Evolutionary conservation across 106 monocot genomes (phyloP), one percentile per base, ranked within the genome.

Genomic region (Xerophyta viscosa): DNA sequence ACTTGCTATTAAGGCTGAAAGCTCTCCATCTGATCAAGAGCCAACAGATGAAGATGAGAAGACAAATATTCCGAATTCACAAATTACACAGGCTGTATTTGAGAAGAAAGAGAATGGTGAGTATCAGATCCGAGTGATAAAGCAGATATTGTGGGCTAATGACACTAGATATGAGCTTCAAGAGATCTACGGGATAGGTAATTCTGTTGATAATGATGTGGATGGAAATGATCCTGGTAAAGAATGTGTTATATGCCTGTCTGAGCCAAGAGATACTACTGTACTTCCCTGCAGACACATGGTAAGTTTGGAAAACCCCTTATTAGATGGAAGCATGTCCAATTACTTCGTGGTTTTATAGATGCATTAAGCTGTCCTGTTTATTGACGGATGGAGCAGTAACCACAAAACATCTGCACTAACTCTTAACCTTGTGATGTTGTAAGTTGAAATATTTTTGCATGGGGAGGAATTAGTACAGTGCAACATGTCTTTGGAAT

Each of bases 211-310:
- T 6, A 49, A 60, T 23, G 75, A 85, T 25, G 61, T 53, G 63
- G 79, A 85, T 52, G 76, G 56, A 5, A 80, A 77, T 66, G 85
- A 80, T 60, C 68, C 76, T 24, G 85, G 76, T 27, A 86, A 80
- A 63, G 85, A 86, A 46, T 86, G 85, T 52, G 80, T 86, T 8
- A 86, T 86, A 58, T 86, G 85, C 19, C 68, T 86, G 18, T 76
- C 72, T 7, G 85, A 86, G 53, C 80, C 85, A 53, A 61, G 80
- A 29, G 80, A 86, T 47, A 86, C 85, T 14, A 76, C 85, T 20
- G 85, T 86, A 48, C 69, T 86, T 19, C 85, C 85, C 20, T 86
- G 85, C 72, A 72, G 85, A 41, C 80, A 86, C 57, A 80, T 86
- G 85, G 85, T 80, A 69, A 56, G 57, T 63, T 31, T 19, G 1